Evolutionary conservation across 83 land plant species (phyloP).

Genomic region (Larix sibirica): DNA sequence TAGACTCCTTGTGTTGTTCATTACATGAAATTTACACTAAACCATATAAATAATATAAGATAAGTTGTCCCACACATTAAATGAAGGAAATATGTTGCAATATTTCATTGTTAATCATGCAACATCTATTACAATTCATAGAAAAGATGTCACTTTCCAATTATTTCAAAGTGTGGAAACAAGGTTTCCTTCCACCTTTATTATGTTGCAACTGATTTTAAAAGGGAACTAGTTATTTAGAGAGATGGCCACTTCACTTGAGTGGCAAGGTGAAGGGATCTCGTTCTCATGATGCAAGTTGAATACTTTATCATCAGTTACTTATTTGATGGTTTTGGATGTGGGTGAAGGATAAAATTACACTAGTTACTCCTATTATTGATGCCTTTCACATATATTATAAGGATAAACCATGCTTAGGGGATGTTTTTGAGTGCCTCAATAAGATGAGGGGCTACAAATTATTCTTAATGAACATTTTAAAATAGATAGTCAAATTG

Average conservation of each 20-base stretch:
- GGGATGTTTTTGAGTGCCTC: not conserved
- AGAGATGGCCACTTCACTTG: not conserved
- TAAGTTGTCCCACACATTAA: not conserved
- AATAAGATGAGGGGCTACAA: not conserved
- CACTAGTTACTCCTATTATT: too few species aligned
- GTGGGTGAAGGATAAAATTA: too few species aligned
- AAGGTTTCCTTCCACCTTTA: not conserved
- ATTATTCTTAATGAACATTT: not conserved
- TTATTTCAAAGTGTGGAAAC: not conserved
- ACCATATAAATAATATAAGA: not conserved
- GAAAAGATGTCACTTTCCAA: not conserved
- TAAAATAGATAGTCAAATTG: not conserved
- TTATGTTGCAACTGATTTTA: not conserved
- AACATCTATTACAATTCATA: not conserved
- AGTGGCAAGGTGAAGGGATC: not conserved
- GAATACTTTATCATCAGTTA: not conserved
- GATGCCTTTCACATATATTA: not conserved
- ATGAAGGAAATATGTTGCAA: not conserved
- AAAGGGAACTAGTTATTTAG: not conserved
- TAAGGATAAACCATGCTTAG: not conserved
- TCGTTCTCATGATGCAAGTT: not conserved
- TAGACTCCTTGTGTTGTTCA: not conserved
- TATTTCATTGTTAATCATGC: not conserved
- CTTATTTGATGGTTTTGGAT: not conserved
- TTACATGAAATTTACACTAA: not conserved